Evolutionary conservation across 208 protist species (phyloP), one percentile per base, ranked within the genome.

Genomic region (Acanthamoeba triangularis): DNA sequence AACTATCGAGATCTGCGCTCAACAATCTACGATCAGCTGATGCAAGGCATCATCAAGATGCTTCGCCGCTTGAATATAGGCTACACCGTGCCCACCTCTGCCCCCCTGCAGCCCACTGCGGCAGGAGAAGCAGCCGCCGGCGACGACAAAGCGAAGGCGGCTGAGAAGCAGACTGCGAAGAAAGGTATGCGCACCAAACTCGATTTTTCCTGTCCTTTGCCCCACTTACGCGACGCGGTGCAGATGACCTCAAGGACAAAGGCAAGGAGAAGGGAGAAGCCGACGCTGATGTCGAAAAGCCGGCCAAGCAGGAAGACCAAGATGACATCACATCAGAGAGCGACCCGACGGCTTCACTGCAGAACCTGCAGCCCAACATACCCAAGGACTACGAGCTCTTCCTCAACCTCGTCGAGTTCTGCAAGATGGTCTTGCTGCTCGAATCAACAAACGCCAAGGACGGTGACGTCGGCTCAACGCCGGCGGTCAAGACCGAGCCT

Each of bases 381-480:
- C 88, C 92, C 54, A 96, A 97, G 52, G 96, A 97, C 59, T 97
- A 96, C 54, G 96, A 97, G 16, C 63, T 97, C 14, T 97, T 97
- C 63, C 95, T 97, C 44, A 96, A 96, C 49, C 69, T 97, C 20
- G 96, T 97, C 18, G 96, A 97, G 65, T 97, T 97, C 49, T 96
- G 78, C 59, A 96, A 96, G 78, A 10, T 76, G 35, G 92, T 97
- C 18, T 52, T 97, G 37, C 25, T 91, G 37, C 35, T 56, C 16
- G 28, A 76, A 30, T 59, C 82, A n/a, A 33, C 84, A 18, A 88
- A 88, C 11, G 18, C 49, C 49, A 88, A 56, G 20, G 80, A 88
- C 35, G 30, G 37, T 13, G 7, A 52, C 47, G 11, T 0, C 47
- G 41, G 16, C 10, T 23, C 80, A 6, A 33, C 30, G 5, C 10